These are phyloP conservation scores for Rhizoclosmatium hyalinum DNA, from an alignment of 371 early-diverging fungal genomes.

Conservation along the genomic window DNA sequence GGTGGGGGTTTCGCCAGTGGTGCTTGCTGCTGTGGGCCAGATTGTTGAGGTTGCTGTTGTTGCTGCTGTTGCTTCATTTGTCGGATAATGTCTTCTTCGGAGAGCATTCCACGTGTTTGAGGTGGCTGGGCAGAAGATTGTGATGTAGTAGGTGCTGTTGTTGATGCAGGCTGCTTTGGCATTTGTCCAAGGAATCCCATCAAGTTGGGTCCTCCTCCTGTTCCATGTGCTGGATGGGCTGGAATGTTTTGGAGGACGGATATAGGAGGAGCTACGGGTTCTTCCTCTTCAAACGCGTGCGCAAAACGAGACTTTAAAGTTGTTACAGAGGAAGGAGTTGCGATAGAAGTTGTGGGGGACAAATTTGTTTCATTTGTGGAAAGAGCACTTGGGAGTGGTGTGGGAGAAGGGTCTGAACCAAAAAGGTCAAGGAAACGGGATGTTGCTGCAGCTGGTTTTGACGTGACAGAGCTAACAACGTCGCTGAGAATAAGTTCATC, in stretches of 20 bases:
- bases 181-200: constrained; percentile 21
- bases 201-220: constrained; percentile 8
- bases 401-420: not conserved
- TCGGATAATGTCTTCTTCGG: constrained; percentile 14
- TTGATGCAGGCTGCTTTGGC: not conserved
- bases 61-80: constrained; percentile 20
- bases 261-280: not conserved
- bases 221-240: not conserved
- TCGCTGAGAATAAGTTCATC: constrained; percentile 1
- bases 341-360: not conserved
- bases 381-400: no score
- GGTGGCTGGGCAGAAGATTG: not conserved
- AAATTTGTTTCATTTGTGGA: not conserved
- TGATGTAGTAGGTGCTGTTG: not conserved
- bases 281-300: constrained; percentile 8
- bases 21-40: not conserved
- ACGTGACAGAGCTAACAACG: not conserved
- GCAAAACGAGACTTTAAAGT: constrained; percentile 8
- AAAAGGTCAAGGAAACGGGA: constrained; percentile 10
- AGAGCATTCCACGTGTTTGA: not conserved
- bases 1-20: not conserved
- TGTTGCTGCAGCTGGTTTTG: constrained; percentile 4
- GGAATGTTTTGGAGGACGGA: not conserved
- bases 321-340: not conserved
- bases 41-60: constrained; percentile 7